Conservation (phyloP, 768 basidiomycete genomes). For the Psilocybe sp. region DNA sequence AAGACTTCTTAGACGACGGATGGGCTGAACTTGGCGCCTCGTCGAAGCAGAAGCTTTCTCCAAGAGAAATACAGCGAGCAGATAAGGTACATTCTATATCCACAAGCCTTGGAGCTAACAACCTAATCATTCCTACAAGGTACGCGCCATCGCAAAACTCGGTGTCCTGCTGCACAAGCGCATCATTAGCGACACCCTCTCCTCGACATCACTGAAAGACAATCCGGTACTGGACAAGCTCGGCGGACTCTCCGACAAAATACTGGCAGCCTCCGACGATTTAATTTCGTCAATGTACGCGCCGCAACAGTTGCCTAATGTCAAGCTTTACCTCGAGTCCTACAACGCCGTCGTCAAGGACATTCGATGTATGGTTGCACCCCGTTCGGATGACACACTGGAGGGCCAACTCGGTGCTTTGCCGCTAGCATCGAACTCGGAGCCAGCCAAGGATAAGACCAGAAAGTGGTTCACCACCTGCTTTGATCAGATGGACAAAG, state of each 20-base stretch:
- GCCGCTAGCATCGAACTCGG: constrained; percentile 16
- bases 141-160: constrained; percentile 58
- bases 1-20: constrained; percentile 43
- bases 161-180: constrained; percentile 62
- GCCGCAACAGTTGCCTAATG: constrained; percentile 49
- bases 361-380: constrained; percentile 30
- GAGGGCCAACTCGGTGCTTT: constrained; percentile 28
- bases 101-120: constrained; percentile 2
- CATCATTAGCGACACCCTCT: constrained; percentile 49
- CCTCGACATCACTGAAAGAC: constrained; percentile 14
- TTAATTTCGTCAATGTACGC: constrained; percentile 63
- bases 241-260: constrained; percentile 42
- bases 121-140: constrained; percentile 30
- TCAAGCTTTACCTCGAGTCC: constrained; percentile 36
- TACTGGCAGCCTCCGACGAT: constrained; percentile 62
- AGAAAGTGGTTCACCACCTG: constrained; percentile 66
- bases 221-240: constrained; percentile 47
- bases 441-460: constrained; percentile 28
- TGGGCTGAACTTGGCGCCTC: constrained; percentile 64
- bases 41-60: constrained; percentile 41
- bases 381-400: constrained; percentile 20
- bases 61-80: constrained; percentile 51
- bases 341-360: constrained; percentile 34
- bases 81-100: constrained; percentile 44
- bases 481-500: constrained; percentile 57